Conservation (phyloP, 2,329 filamentous ascomycete species). For the Neophaeococcomyces mojaviensis region DNA sequence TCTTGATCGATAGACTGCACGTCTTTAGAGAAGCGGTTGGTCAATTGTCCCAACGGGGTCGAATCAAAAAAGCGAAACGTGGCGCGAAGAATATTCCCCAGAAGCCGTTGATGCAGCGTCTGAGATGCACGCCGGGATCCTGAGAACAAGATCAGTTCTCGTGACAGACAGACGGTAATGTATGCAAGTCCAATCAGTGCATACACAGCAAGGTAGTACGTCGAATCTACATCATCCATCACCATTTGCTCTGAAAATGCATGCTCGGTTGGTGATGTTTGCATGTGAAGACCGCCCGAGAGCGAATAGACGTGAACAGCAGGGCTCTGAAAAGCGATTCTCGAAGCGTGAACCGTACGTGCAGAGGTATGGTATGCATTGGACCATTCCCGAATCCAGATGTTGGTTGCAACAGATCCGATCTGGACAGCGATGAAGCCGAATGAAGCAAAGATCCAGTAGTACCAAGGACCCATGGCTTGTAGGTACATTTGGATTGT, state of each 20-base stretch:
- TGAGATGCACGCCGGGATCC: slow-evolving; percentile 84
- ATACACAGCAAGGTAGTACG: slow-evolving; percentile 78
- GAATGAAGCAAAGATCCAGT: slow-evolving; percentile 69
- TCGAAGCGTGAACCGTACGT: slow-evolving; percentile 29
- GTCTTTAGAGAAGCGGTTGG: slow-evolving; percentile 98
- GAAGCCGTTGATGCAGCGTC: slow-evolving; percentile 70
- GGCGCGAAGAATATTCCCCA: slow-evolving; percentile 72
- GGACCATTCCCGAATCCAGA: slow-evolving; percentile 94
- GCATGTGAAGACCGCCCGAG: not conserved
- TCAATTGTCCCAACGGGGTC: slow-evolving; percentile 88
- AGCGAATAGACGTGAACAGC: not conserved
- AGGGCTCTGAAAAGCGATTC: slow-evolving; percentile 1
- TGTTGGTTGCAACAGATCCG: slow-evolving; percentile 75
- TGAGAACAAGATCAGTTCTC: slow-evolving; percentile 85
- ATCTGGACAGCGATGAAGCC: slow-evolving; percentile 80
- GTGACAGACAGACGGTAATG: slow-evolving; percentile 69
- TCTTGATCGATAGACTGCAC: slow-evolving; percentile 93
- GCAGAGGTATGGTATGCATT: slow-evolving; percentile 64
- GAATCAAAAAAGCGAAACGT: slow-evolving; percentile 98
- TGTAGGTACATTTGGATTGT: slow-evolving; percentile 79
- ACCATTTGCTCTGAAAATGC: not conserved
- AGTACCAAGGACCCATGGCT: slow-evolving; percentile 95
- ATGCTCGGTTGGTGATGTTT: not conserved
- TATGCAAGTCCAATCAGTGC: slow-evolving; percentile 70
- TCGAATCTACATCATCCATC: slow-evolving; percentile 57